Conservation (phyloP, 1,284 basidiomycete species). For the Rhodotorula sp. region DNA sequence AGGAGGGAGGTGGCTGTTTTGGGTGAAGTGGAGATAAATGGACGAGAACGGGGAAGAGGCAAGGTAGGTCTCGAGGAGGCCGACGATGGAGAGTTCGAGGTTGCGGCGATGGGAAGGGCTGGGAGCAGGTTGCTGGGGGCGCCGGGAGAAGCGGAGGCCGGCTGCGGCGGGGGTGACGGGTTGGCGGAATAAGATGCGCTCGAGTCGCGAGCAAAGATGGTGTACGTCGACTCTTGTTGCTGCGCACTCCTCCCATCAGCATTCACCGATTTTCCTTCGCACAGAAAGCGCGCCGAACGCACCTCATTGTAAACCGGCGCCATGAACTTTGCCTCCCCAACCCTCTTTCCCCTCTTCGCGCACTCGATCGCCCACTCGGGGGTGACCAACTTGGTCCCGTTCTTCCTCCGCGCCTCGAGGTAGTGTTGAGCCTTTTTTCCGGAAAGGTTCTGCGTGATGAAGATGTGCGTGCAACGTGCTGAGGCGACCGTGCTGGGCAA, state of each 20-base stretch:
- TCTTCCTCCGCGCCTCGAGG: constrained; percentile 21
- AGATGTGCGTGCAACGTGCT: constrained; percentile 29
- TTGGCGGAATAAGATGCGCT: constrained; percentile 1
- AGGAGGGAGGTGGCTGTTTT: constrained; percentile 11
- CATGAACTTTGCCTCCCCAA: constrained; percentile 20
- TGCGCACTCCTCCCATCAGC: neutral
- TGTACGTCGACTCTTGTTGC: constrained; percentile 21
- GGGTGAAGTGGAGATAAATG: neutral
- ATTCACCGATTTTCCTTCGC: no score
- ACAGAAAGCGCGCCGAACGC: neutral
- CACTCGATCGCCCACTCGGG: constrained; percentile 35
- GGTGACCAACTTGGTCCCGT: constrained; percentile 26
- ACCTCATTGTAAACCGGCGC: constrained; percentile 29
- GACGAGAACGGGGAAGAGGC: neutral
- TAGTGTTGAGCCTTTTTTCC: constrained; percentile 28
- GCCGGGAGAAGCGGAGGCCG: neutral
- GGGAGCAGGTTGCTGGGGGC: neutral
- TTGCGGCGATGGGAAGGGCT: neutral
- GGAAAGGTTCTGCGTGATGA: constrained; percentile 21
- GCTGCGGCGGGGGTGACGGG: neutral
- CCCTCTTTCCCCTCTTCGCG: constrained; percentile 17
- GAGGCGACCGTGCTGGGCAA: constrained; percentile 8
- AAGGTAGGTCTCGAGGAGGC: neutral
- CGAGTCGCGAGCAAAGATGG: neutral
- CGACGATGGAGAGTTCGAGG: neutral